Evolutionary conservation across 805 yeast genomes (phyloP).

Genomic region (Hanseniaspora thailandica): DNA sequence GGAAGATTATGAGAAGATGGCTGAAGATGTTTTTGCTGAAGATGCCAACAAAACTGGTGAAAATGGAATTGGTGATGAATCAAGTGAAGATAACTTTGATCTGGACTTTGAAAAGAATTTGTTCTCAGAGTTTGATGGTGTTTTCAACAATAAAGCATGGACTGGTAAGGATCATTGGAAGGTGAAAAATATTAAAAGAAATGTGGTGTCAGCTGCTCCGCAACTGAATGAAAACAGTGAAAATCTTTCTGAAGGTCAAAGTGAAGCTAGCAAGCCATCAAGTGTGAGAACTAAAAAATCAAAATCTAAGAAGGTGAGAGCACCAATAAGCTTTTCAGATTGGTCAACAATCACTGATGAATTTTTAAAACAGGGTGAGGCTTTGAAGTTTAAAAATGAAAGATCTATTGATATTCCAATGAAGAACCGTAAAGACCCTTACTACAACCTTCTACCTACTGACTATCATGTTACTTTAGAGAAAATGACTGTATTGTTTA

Average conservation of each 20-base stretch:
- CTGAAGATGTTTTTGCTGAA: slow-evolving; percentile 15
- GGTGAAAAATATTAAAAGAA: slow-evolving; percentile 45
- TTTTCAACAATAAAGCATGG: slow-evolving; percentile 55
- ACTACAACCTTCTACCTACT: slow-evolving; percentile 50
- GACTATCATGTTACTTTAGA: slow-evolving; percentile 63
- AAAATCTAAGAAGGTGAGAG: slow-evolving; percentile 21
- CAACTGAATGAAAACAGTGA: slow-evolving; percentile 2
- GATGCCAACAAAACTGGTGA: slow-evolving; percentile 20
- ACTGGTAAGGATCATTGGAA: slow-evolving; percentile 92
- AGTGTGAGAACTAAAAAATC: slow-evolving; percentile 4
- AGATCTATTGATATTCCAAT: slow-evolving; percentile 35
- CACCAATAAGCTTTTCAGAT: slow-evolving; percentile 28
- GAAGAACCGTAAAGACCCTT: slow-evolving; percentile 31
- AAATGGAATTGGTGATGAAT: slow-evolving; percentile 21
- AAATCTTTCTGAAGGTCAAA: not conserved
- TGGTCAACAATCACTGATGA: slow-evolving; percentile 33
- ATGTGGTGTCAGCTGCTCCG: not conserved
- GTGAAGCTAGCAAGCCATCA: not conserved
- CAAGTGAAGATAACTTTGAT: slow-evolving; percentile 17
- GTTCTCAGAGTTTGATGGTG: slow-evolving; percentile 71
- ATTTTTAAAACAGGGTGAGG: slow-evolving; percentile 30
- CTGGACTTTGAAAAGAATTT: slow-evolving; percentile 43
- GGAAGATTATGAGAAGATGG: slow-evolving; percentile 21
- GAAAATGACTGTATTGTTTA: slow-evolving; percentile 51
- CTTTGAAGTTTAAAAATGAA: not conserved